Conservation (phyloP, 2,329 filamentous ascomycete species). For the Exophiala aquamarina region DNA sequence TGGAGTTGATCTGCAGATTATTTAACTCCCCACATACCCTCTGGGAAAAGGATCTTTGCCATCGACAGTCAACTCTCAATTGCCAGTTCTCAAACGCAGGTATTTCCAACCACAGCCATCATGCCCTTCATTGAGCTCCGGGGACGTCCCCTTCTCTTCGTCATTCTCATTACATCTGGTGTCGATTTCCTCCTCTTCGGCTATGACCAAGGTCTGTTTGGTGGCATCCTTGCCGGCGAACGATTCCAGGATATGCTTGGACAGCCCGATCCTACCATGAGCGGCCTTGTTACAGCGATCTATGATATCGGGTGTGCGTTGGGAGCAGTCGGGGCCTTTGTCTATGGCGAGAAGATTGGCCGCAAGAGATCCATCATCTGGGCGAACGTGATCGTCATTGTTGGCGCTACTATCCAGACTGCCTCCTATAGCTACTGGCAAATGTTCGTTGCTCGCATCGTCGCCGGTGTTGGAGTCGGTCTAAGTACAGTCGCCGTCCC, state of each 20-base stretch:
- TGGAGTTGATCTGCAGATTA: no score
- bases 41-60: no score
- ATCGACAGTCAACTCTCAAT: no score
- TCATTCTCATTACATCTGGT: constrained; percentile 6
- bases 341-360: constrained; percentile 45
- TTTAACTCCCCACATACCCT: no score
- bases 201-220: constrained; percentile 38
- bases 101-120: background rate
- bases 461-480: constrained; percentile 44
- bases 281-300: constrained; percentile 52
- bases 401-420: constrained; percentile 47
- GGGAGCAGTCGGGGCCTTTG: constrained; percentile 15
- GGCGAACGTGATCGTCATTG: constrained; percentile 41
- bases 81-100: no score
- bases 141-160: background rate
- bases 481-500: constrained; percentile 39
- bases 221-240: constrained; percentile 32
- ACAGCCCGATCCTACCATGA: constrained; percentile 42
- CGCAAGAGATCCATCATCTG: constrained; percentile 42
- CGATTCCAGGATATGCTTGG: constrained; percentile 31
- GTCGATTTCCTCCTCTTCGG: constrained; percentile 55
- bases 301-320: constrained; percentile 49
- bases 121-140: background rate
- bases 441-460: constrained; percentile 47
- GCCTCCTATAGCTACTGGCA: constrained; percentile 41